Base-by-base conservation (phyloP, 768 basidiomycete species). In the Amanita rimosa region DNA sequence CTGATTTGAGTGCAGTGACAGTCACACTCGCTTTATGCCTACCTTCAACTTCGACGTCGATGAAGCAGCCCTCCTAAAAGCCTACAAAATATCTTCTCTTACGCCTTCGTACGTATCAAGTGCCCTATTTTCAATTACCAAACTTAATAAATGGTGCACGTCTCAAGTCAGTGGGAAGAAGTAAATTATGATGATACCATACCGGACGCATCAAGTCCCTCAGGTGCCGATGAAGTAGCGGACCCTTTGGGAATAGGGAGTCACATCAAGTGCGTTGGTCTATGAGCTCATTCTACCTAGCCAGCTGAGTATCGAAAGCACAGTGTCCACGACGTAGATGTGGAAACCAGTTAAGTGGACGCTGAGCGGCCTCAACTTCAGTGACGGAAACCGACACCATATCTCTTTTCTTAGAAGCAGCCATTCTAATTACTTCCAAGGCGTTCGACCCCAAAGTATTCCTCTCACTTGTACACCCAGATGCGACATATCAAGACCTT, bases 361-460 rank as follows among this genome's bases (percentile, higher is more conserved):
- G 9, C 27, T 10, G 9, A 31, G 4, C 24, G 62, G 63, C 81
- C 64, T 43, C 39, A 57, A 39, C 34, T 31, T 14, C 19, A 8
- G 5, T 8, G 21, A 45, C 11, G 31, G 57, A 34, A 55, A 55
- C 56, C 27, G 5, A 16, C 36, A 16, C 44, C 35, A 29, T 24
- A 34, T 34, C 36, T 22, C 33, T 8, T 16, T 38, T 31, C 21
- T 35, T 57, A 90, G 88, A 87, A 70, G 79, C 89, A 5, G 71
- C 88, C 8, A 82, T 93, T 50, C 71, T 90, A 34, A 80, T 97
- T 13, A 83, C 82, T 3, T 95, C 92, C 29, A 99, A 98, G 61
- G 81, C 89, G 2, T 99, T 99, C 68, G 90, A 97, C 60, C 92
- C 96, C 6, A 97, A 95, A 62, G 78, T 79, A 1, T 99, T 96